phyloP scores from a whole-genome alignment of 257 asterid genomes.

The Marsdenia floribunda region DNA sequence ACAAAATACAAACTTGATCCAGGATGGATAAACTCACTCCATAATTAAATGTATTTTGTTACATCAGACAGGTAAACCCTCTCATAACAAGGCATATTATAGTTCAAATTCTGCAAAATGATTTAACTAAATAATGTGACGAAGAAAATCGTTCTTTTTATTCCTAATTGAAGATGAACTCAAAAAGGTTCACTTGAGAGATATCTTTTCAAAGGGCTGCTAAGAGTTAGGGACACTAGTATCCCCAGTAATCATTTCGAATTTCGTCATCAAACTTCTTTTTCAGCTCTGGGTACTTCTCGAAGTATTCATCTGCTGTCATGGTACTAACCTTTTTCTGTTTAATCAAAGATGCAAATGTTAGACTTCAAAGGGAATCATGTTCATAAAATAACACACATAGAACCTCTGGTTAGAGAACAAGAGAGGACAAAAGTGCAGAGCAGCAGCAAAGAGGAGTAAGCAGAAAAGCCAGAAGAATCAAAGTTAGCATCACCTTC shows the following conservation, averaged over 20 bases:
- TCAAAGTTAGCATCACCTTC: slow-evolving; percentile 43
- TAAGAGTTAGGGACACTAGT: slow-evolving; percentile 15
- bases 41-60: slow-evolving; percentile 6
- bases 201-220: slow-evolving; percentile 16
- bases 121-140: slow-evolving; percentile 19
- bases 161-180: slow-evolving; percentile 43
- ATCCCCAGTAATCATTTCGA: slow-evolving; percentile 45
- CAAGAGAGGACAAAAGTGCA: background rate
- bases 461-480: background rate
- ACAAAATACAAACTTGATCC: slow-evolving; percentile 4
- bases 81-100: slow-evolving; percentile 10
- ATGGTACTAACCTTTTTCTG: slow-evolving; percentile 84
- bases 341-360: slow-evolving; percentile 20
- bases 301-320: slow-evolving; percentile 97
- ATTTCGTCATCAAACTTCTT: slow-evolving; percentile 51
- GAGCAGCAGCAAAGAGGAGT: background rate
- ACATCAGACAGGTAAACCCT: slow-evolving; percentile 7
- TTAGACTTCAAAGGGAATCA: background rate
- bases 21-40: slow-evolving; percentile 5
- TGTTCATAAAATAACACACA: background rate
- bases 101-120: slow-evolving; percentile 28
- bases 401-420: background rate
- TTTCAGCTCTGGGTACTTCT: slow-evolving; percentile 89
- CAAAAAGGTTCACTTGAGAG: slow-evolving; percentile 28
- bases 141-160: slow-evolving; percentile 31